These are phyloP conservation scores for Oryza longistaminata DNA, from an alignment of 176 grass and related monocot genomes.

Conservation along the genomic window DNA sequence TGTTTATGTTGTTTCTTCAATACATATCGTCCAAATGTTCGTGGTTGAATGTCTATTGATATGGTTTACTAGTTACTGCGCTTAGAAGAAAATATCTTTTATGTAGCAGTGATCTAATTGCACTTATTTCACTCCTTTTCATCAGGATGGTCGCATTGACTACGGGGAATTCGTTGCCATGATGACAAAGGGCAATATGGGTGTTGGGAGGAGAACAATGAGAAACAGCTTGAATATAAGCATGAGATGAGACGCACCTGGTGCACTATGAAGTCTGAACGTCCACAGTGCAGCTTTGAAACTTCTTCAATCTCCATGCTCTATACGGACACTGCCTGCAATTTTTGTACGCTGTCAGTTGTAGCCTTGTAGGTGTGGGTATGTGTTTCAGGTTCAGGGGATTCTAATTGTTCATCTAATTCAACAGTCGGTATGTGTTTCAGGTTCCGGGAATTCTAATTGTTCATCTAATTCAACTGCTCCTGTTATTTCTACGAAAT, in stretches of 20 bases:
- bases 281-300: not conserved
- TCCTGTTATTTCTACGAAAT: not conserved
- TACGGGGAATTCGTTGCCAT: slow-evolving; percentile 72
- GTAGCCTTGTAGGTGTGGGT: slow-evolving; percentile 20
- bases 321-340: slow-evolving; percentile 26
- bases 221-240: slow-evolving; percentile 64
- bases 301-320: not conserved
- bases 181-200: slow-evolving; percentile 71
- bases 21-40: not conserved
- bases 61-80: not conserved
- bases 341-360: slow-evolving; percentile 31
- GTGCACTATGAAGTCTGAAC: slow-evolving; percentile 22
- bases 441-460: slow-evolving; percentile 8
- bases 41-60: not conserved
- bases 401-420: slow-evolving; percentile 11
- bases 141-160: slow-evolving; percentile 62
- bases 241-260: slow-evolving; percentile 26
- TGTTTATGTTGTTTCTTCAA: not conserved
- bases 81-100: not conserved
- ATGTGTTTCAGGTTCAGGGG: slow-evolving; percentile 26
- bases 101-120: not conserved
- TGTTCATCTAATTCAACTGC: not conserved
- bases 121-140: not conserved
- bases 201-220: slow-evolving; percentile 57
- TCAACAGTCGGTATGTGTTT: slow-evolving; percentile 14